Conservation (phyloP, 2,329 filamentous ascomycete species). For the Penicillium thymicola region DNA sequence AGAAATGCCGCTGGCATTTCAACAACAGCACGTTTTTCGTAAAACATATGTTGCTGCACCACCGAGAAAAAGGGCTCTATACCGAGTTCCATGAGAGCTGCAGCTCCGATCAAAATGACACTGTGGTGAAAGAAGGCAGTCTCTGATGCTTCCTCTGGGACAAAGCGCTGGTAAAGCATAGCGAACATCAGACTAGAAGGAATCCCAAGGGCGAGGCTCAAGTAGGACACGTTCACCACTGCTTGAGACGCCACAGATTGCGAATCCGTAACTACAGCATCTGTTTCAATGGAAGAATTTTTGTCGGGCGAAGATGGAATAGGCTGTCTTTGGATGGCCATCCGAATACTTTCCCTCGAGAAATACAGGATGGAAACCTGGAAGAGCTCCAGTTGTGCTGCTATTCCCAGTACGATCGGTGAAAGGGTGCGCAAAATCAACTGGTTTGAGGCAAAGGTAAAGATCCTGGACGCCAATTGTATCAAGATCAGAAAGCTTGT, state of each 20-base stretch:
- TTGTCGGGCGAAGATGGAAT: constrained; percentile 27
- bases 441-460: constrained; percentile 92
- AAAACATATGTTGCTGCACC: constrained; percentile 75
- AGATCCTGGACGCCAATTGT: constrained; percentile 78
- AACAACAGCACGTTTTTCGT: constrained; percentile 74
- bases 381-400: constrained; percentile 88
- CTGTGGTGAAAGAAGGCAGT: constrained; percentile 64
- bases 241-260: constrained; percentile 56
- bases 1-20: constrained; percentile 78
- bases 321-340: constrained; percentile 80
- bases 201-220: constrained; percentile 68
- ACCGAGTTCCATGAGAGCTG: constrained; percentile 69
- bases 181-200: constrained; percentile 63
- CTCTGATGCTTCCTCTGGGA: constrained; percentile 48
- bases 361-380: constrained; percentile 94
- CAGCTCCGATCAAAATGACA: constrained; percentile 54
- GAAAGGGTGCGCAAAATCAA: constrained; percentile 83
- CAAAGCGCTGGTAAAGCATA: constrained; percentile 61
- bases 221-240: constrained; percentile 82
- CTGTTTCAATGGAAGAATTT: constrained; percentile 4
- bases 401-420: constrained; percentile 76
- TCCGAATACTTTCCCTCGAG: constrained; percentile 81
- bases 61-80: constrained; percentile 88
- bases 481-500: constrained; percentile 83
- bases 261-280: constrained; percentile 15